Percentiles rank a stretch among this genome's conserved stretches.
phyloP scores from a whole-genome alignment of 495 filamentous ascomycete species.

The Margaritispora aquatica region DNA sequence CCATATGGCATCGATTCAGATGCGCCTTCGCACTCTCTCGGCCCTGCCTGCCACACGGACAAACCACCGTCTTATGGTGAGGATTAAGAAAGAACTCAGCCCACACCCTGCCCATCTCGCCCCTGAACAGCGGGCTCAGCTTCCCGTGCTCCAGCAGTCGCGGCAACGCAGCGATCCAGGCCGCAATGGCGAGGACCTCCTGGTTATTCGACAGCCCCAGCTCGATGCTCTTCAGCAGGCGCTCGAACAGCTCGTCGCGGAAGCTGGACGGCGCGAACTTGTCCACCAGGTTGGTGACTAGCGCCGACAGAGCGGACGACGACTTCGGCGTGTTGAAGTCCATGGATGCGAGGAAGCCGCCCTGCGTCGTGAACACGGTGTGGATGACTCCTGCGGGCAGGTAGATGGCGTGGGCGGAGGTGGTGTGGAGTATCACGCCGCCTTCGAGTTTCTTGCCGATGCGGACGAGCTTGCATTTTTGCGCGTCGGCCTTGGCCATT shows the following conservation, averaged over 20 bases:
- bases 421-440: slow-evolving; percentile 14
- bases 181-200: not conserved
- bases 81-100: not conserved
- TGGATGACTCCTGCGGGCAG: slow-evolving; percentile 15
- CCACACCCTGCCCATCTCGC: not conserved
- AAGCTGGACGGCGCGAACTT: not conserved
- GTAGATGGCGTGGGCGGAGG: slow-evolving; percentile 15
- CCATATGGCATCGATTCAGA: not conserved
- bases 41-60: not conserved
- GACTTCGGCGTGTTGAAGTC: slow-evolving; percentile 20
- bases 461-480: slow-evolving; percentile 8
- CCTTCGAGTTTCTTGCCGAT: slow-evolving; percentile 15
- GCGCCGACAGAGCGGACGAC: not conserved
- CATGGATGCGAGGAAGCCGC: slow-evolving; percentile 17
- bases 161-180: not conserved
- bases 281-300: not conserved
- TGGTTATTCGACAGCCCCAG: not conserved
- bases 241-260: not conserved
- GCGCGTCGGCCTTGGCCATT: slow-evolving; percentile 10
- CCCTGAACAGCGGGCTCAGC: not conserved
- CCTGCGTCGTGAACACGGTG: slow-evolving; percentile 15
- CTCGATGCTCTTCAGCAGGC: not conserved
- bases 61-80: not conserved
- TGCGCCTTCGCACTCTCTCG: not conserved
- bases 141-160: not conserved